These are phyloP conservation scores for Solanum neorickii DNA, from an alignment of 257 asterid genomes.

Conservation along the genomic window DNA sequence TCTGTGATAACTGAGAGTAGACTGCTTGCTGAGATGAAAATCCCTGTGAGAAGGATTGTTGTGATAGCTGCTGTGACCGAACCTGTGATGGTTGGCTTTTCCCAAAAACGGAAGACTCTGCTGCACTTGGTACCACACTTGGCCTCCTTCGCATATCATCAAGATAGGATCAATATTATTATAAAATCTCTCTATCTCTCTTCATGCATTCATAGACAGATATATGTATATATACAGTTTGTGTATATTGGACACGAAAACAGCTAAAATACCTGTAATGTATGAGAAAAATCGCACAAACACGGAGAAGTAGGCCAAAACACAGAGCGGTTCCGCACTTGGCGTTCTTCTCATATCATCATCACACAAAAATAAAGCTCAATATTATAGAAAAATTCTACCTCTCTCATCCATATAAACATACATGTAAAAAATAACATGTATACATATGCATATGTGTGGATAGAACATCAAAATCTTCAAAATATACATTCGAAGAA, in stretches of 20 bases:
- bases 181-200: neutral
- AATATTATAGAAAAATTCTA: neutral
- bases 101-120: slow-evolving; percentile 47
- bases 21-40: slow-evolving; percentile 72
- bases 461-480: neutral
- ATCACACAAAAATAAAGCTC: neutral
- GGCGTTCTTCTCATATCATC: neutral
- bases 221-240: neutral
- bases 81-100: slow-evolving; percentile 44
- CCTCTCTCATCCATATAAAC: neutral
- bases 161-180: neutral
- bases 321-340: neutral
- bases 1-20: slow-evolving; percentile 83
- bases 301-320: neutral
- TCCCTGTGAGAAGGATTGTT: slow-evolving; percentile 74
- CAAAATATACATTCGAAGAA: neutral
- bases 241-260: neutral
- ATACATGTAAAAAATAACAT: neutral
- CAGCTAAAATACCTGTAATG: neutral
- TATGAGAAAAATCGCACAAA: neutral
- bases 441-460: neutral
- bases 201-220: neutral
- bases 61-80: slow-evolving; percentile 51
- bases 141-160: slow-evolving; percentile 39
- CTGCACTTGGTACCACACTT: slow-evolving; percentile 28